phyloP scores from a whole-genome alignment of 1,139 yeast genomes.

The Taiozyma sp. region DNA sequence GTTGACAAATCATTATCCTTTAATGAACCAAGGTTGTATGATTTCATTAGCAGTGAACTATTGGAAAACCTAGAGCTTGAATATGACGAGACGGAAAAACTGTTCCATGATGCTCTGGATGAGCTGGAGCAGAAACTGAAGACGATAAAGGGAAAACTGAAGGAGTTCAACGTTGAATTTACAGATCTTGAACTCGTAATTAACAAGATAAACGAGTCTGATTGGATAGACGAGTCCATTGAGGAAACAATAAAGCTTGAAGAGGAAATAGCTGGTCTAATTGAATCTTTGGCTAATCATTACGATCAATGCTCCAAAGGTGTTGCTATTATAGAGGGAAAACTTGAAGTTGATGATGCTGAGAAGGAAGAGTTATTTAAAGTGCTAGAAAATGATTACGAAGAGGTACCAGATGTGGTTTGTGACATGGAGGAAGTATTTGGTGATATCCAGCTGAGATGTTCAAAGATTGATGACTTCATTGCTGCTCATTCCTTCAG shows the following conservation, averaged over 20 bases:
- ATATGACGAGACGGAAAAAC: slow-evolving; percentile 21
- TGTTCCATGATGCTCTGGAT: slow-evolving; percentile 23
- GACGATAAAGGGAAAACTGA: slow-evolving; percentile 20
- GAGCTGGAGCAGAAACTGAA: slow-evolving; percentile 14
- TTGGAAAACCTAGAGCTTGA: slow-evolving; percentile 23
- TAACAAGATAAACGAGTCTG: slow-evolving; percentile 8
- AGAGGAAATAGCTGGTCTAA: slow-evolving; percentile 61
- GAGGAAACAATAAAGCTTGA: slow-evolving; percentile 51
- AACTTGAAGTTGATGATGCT: slow-evolving; percentile 13
- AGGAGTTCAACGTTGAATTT: slow-evolving; percentile 14
- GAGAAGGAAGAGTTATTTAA: slow-evolving; percentile 32
- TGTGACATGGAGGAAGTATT: slow-evolving; percentile 28
- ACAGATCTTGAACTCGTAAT: slow-evolving; percentile 16
- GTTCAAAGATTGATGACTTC: slow-evolving; percentile 24
- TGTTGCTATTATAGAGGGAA: slow-evolving; percentile 25
- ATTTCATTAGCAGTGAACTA: slow-evolving; percentile 39
- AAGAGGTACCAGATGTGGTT: slow-evolving; percentile 33
- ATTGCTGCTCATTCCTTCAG: neutral
- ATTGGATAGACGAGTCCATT: slow-evolving; percentile 13
- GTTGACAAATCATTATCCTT: slow-evolving; percentile 26
- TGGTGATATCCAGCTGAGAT: slow-evolving; percentile 26
- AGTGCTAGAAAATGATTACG: slow-evolving; percentile 35
- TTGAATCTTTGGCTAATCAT: slow-evolving; percentile 74
- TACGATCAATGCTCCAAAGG: slow-evolving; percentile 69
- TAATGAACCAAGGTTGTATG: slow-evolving; percentile 29